phyloP scores from a whole-genome alignment of 2,329 filamentous ascomycete species.

The Penicillium sp. region DNA sequence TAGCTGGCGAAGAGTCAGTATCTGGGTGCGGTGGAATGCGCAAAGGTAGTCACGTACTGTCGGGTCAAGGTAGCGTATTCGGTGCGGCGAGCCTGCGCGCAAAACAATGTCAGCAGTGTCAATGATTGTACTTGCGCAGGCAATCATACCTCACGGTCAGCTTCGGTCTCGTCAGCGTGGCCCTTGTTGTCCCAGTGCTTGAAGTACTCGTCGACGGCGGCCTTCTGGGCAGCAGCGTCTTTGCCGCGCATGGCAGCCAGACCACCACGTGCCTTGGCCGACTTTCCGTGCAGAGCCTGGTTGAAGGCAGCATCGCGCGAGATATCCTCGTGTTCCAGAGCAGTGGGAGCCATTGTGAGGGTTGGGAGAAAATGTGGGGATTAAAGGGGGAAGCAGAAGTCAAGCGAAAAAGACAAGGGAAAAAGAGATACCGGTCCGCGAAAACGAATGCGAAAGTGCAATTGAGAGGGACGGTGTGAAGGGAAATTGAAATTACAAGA shows the following conservation, averaged over 20 bases:
- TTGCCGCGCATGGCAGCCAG: conserved; percentile 82
- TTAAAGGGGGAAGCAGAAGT: conserved; percentile 13
- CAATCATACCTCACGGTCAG: conserved; percentile 65
- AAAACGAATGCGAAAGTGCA: neutral
- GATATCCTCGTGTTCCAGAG: conserved; percentile 78
- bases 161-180: conserved; percentile 73
- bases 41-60: conserved; percentile 61
- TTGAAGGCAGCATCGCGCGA: conserved; percentile 84
- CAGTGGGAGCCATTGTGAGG: conserved; percentile 48
- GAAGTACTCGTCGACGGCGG: conserved; percentile 86
- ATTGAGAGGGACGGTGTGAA: neutral
- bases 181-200: conserved; percentile 92
- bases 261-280: conserved; percentile 65
- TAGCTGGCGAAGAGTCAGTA: conserved; percentile 54
- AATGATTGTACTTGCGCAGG: neutral
- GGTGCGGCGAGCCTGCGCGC: conserved; percentile 64
- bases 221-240: conserved; percentile 70
- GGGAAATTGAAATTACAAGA: neutral
- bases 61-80: conserved; percentile 91
- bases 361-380: conserved; percentile 19
- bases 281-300: conserved; percentile 76
- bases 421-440: conserved; percentile 10
- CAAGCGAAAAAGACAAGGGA: conserved; percentile 3
- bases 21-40: neutral
- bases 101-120: conserved; percentile 11